These are phyloP conservation scores for Ceriops zippeliana DNA, from an alignment of 345 rosid genomes.

Conservation along the genomic window DNA sequence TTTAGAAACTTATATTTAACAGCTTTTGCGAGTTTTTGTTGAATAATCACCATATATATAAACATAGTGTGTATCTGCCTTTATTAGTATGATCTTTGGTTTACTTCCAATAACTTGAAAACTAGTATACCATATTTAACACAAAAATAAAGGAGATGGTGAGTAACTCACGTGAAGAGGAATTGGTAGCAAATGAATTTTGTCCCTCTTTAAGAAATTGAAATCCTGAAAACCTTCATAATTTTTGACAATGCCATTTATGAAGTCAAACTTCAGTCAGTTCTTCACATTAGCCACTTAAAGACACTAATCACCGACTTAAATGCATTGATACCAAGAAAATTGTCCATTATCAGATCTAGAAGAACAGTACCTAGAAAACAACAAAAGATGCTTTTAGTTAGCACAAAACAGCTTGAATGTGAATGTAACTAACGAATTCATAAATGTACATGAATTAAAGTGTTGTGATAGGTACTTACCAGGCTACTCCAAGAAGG, in stretches of 20 bases:
- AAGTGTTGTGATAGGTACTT: conserved; percentile 28
- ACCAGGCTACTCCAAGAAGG: conserved; percentile 77
- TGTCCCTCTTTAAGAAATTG: conserved; percentile 50
- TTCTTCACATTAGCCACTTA: conserved; percentile 8
- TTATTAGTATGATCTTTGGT: no score
- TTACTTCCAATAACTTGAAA: no score
- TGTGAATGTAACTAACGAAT: background rate
- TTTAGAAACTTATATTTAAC: no score
- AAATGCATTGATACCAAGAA: background rate
- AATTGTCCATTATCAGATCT: background rate
- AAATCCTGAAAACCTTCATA: conserved; percentile 75
- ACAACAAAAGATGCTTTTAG: background rate
- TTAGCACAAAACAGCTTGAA: conserved; percentile 3
- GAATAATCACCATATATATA: no score
- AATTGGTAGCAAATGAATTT: conserved; percentile 31
- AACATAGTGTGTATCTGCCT: no score
- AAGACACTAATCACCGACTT: background rate
- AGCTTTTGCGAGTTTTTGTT: no score
- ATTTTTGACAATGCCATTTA: conserved; percentile 21
- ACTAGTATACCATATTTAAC: no score
- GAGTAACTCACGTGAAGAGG: conserved; percentile 38
- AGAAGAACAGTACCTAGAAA: background rate
- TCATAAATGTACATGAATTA: background rate
- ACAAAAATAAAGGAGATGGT: conserved; percentile 2
- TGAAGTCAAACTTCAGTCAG: conserved; percentile 16